Evolutionary conservation across 2,329 filamentous ascomycete species (phyloP), one percentile per base, ranked within the genome.

Genomic region (Sclerotinia spermophila): DNA sequence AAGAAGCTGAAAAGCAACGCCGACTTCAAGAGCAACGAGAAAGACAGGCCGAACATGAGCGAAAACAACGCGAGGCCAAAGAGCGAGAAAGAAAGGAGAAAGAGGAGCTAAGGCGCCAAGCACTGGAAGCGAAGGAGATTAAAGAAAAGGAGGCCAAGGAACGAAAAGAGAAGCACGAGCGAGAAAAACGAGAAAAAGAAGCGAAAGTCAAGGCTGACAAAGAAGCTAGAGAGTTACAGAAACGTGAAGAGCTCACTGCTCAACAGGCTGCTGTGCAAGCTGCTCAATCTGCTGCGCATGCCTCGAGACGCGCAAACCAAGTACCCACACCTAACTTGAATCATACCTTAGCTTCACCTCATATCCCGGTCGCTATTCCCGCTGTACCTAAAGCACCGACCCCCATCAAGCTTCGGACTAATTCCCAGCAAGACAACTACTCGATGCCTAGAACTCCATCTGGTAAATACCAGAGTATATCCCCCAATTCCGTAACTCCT

Each of bases 11-110:
- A 77, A 92, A 91, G 78, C 87, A 90, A 79, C 90, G 90, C 73
- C 89, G 92, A 64, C 83, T 91, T 69, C 90, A 93, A 77, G 94
- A 97, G 78, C 93, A 96, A 79, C 89, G 92, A 74, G 93, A 97
- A 76, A 89, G 90, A 75, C 92, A 96, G 77, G 91, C 91, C 40
- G 94, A 97, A 79, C 86, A 88, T 71, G 95, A 98, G 80, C 90
- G 93, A 71, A 97, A 94, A 80, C 87, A 88, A 65, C 91, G 90
- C 60, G 92, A 96, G 80, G 87, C 89, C 59, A 93, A 92, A 78
- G 92, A 94, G 73, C 87, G 87, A 55, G 92, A 96, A 82, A 96
- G 93, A 82, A 95, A 91, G 81, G 88, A 89, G 73, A 94, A 92
- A 80, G 93, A 93, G 77, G 94, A 95, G 78, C 90, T 93, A 75